These are phyloP conservation scores for Barbatosphaeria neglecta DNA, from an alignment of 495 filamentous ascomycete genomes.

Conservation along the genomic window DNA sequence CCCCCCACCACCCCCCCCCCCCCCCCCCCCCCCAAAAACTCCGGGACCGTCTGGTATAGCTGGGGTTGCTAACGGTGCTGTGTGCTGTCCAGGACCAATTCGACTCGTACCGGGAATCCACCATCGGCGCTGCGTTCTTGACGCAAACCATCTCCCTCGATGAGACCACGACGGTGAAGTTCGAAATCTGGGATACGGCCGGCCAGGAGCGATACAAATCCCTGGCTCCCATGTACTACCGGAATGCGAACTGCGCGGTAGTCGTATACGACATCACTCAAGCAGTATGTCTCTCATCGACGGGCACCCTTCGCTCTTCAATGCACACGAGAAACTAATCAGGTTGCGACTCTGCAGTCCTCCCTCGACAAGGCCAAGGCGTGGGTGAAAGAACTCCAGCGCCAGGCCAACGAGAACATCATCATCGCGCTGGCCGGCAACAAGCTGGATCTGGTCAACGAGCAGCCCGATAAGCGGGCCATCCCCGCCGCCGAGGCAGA, in stretches of 20 bases:
- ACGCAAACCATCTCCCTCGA: slow-evolving; percentile 97
- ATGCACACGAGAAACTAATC: not conserved
- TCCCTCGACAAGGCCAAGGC: slow-evolving; percentile 97
- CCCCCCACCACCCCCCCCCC: no score
- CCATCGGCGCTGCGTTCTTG: slow-evolving; percentile 96
- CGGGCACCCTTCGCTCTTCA: not conserved
- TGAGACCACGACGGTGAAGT: slow-evolving; percentile 96
- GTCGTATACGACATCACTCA: slow-evolving; percentile 99
- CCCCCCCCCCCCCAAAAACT: no score
- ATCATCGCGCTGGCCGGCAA: slow-evolving; percentile 97
- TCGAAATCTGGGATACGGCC: slow-evolving; percentile 99
- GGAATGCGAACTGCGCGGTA: slow-evolving; percentile 97
- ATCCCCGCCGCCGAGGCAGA: slow-evolving; percentile 82
- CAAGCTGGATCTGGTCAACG: slow-evolving; percentile 87
- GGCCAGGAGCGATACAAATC: slow-evolving; percentile 98
- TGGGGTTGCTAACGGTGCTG: slow-evolving; percentile 6
- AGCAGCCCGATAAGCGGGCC: slow-evolving; percentile 85
- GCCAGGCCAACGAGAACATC: slow-evolving; percentile 98
- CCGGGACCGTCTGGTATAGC: not conserved
- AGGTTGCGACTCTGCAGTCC: slow-evolving; percentile 41
- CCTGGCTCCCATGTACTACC: slow-evolving; percentile 96
- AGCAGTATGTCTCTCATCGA: slow-evolving; percentile 65
- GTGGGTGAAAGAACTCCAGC: slow-evolving; percentile 98
- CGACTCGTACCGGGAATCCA: slow-evolving; percentile 97
- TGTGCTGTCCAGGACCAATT: slow-evolving; percentile 75